A percentile compares a stretch with the other conserved stretches of the same genome.
Evolutionary conservation across 768 basidiomycete genomes (phyloP).

Genomic region (Wakefieldia striispora): DNA sequence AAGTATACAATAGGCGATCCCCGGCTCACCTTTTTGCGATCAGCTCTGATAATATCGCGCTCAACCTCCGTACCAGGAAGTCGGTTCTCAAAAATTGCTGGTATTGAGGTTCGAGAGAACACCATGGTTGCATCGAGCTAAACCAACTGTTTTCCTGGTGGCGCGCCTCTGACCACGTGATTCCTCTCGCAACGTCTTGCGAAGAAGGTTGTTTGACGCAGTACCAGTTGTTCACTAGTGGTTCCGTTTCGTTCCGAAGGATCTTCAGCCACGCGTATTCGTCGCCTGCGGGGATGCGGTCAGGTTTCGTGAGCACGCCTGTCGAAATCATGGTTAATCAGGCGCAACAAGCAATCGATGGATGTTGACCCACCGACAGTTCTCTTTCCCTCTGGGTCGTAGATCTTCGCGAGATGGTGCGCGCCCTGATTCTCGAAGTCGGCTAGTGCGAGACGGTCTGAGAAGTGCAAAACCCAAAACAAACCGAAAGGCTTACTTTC

Average conservation of each 20-base stretch:
- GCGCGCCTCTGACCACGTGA: conserved; percentile 60
- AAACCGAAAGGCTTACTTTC: conserved; percentile 19
- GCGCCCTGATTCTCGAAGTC: conserved; percentile 82
- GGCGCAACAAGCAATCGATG: conserved; percentile 51
- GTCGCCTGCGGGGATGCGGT: conserved; percentile 42
- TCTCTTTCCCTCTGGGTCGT: conserved; percentile 61
- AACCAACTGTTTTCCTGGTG: conserved; percentile 58
- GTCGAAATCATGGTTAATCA: background rate
- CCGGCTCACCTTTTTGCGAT: conserved; percentile 53
- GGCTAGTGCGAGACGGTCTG: conserved; percentile 44
- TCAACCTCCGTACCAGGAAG: conserved; percentile 56
- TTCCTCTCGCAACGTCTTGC: conserved; percentile 19
- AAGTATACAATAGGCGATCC: background rate
- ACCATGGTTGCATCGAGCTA: conserved; percentile 50
- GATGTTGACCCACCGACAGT: conserved; percentile 56
- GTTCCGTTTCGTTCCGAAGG: conserved; percentile 50
- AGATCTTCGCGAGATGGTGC: conserved; percentile 55
- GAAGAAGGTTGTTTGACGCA: conserved; percentile 42
- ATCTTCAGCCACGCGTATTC: conserved; percentile 49
- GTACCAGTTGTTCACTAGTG: conserved; percentile 31
- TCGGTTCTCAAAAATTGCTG: conserved; percentile 54
- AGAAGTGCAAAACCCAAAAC: conserved; percentile 29
- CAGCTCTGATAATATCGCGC: conserved; percentile 57
- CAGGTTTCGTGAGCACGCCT: conserved; percentile 62
- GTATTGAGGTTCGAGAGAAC: conserved; percentile 46